Evolutionary conservation across 352 stramenopile genomes (phyloP).

Genomic region (Phytophthora europaea): DNA sequence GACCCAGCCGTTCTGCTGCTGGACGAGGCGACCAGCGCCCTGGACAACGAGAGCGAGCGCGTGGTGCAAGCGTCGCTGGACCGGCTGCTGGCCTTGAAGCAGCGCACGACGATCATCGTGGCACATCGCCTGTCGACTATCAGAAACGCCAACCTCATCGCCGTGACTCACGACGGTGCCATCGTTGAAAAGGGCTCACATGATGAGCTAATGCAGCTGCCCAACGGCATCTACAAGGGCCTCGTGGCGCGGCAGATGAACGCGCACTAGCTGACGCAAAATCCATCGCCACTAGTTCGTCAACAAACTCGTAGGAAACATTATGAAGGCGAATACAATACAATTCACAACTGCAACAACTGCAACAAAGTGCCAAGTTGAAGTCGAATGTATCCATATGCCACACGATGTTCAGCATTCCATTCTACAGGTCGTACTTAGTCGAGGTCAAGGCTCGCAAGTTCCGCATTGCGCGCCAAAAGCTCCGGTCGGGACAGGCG

Average conservation of each 20-base stretch:
- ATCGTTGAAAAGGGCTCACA: constrained; percentile 64
- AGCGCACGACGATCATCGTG: constrained; percentile 50
- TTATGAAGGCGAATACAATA: constrained; percentile 13
- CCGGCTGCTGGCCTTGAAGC: constrained; percentile 41
- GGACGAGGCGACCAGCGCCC: constrained; percentile 46
- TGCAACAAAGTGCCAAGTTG: constrained; percentile 3
- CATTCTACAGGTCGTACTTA: neutral
- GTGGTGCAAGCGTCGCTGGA: constrained; percentile 49
- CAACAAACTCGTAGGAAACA: neutral
- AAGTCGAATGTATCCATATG: constrained; percentile 29
- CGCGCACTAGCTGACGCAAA: constrained; percentile 22
- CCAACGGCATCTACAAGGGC: constrained; percentile 61
- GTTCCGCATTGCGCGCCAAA: constrained; percentile 25
- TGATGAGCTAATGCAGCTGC: constrained; percentile 68
- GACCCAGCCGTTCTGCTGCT: constrained; percentile 44
- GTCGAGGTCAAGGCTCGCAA: constrained; percentile 4
- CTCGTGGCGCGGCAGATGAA: constrained; percentile 48
- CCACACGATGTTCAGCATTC: constrained; percentile 11
- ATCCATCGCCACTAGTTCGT: neutral
- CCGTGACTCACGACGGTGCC: constrained; percentile 42
- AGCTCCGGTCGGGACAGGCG: constrained; percentile 22
- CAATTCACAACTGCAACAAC: neutral
- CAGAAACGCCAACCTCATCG: constrained; percentile 46
- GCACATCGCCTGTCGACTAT: constrained; percentile 47
- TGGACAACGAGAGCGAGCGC: constrained; percentile 50